Base-by-base conservation (phyloP, 192 early-diverging fungal species). In the Coemansia sp. region DNA sequence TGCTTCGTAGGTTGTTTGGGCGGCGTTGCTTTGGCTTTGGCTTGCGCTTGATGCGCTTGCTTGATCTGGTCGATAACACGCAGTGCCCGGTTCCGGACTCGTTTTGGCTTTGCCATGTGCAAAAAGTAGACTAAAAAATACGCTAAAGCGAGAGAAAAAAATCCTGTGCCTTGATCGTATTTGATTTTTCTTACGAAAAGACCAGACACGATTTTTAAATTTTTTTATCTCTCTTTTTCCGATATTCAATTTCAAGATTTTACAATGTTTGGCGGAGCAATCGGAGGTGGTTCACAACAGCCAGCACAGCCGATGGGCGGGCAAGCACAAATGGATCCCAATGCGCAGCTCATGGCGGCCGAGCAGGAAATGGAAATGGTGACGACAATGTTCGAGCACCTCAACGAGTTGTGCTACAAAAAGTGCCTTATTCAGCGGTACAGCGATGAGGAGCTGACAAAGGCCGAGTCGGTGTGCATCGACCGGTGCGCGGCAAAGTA, bases 401-500 rank as follows among this genome's bases (percentile, higher is more conserved):
- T 95, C 52, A 80, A 84, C 46, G 85, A 89, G 31, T 75, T 87
- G n/a, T 96, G 94, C 83, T 85, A 89, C 72, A 76, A 85, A 34
- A 96, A 96, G 68, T 96, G 94, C 73, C 87, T 96, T 55, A 86
- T 91, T 20, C 76, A 84, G 68, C 84, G 84, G 40, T 96, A 96
- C 65, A 82, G 78, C 59, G 93, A 94, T 61, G 83, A 77, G 48
- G 89, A 91, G 54, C 81, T 96, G 61, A 91, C 91, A 67, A 96
- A 96, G 79, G 94, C 93, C 57, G 94, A 96, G 78, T 86, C 88
- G 8, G 90, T 93, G 22, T 96, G 94, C 72, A 83, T 91, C 40
- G 94, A 96, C 70, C 89, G 94, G 46, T 96, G 94, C 56, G 90
- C 91, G 6, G 73, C 87, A 26, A 96, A 96, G 81, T 96, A 89